Evolutionary conservation across 1,284 basidiomycete genomes (phyloP).

Genomic region (Naganishia sp.): DNA sequence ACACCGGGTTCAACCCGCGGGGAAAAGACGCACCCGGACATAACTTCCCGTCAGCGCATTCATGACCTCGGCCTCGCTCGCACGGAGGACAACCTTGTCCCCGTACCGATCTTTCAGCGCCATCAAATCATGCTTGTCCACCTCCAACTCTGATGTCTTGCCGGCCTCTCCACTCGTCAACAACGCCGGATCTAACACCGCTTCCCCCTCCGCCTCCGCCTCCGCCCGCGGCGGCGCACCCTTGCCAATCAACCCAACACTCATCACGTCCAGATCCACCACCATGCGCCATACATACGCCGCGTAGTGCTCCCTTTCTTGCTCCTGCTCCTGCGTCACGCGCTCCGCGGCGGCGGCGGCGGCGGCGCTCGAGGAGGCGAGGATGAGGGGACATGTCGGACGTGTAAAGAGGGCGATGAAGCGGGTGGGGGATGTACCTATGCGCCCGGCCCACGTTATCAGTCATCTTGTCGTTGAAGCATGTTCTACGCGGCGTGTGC

Average conservation of each 20-base stretch:
- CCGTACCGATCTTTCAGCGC: conserved; percentile 24
- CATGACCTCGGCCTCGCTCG: conserved; percentile 16
- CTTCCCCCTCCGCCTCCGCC: background rate
- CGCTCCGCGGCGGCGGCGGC: background rate
- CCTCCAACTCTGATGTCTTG: background rate
- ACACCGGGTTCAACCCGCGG: background rate
- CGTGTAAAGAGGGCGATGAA: conserved; percentile 28
- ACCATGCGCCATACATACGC: conserved; percentile 31
- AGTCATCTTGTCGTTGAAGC: background rate
- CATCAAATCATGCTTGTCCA: conserved; percentile 22
- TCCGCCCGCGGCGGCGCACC: background rate
- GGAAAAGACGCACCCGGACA: conserved; percentile 15
- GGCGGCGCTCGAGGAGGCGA: background rate
- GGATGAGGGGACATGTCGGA: conserved; percentile 19
- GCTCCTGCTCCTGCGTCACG: conserved; percentile 16
- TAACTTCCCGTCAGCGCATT: conserved; percentile 29
- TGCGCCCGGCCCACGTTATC: background rate
- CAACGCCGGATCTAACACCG: conserved; percentile 5
- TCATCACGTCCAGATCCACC: conserved; percentile 2
- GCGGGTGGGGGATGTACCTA: conserved; percentile 25
- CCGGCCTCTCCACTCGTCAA: background rate
- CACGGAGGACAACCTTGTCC: conserved; percentile 24
- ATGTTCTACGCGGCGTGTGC: conserved; percentile 7
- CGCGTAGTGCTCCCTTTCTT: conserved; percentile 18
- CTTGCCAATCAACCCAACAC: conserved; percentile 4